Conservation (phyloP, 768 basidiomycete genomes). For the Suillus lakei region DNA sequence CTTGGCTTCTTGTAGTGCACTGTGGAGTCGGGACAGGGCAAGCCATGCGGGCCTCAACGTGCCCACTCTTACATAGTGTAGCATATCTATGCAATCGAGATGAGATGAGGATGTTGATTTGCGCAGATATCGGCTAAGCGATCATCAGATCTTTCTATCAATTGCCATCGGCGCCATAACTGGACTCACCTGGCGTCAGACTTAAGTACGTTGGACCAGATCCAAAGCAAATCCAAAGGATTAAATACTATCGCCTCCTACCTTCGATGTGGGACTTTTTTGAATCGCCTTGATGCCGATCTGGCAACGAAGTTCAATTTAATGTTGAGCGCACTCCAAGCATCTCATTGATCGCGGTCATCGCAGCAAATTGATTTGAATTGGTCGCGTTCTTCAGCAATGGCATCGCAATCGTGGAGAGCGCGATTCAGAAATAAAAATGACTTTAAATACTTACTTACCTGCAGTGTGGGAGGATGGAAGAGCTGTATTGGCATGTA, state of each 20-base stretch:
- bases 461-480: background rate
- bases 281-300: background rate
- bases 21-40: conserved; percentile 17
- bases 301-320: background rate
- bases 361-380: background rate
- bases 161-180: too few relatives aligned
- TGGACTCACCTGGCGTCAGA: background rate
- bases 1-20: conserved; percentile 17
- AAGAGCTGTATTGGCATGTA: background rate
- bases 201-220: background rate
- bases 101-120: conserved; percentile 2
- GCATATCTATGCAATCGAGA: conserved; percentile 11
- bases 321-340: background rate
- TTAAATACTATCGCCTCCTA: background rate
- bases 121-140: background rate
- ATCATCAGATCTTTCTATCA: background rate
- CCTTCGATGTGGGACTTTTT: background rate
- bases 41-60: conserved; percentile 42
- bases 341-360: background rate
- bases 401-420: background rate
- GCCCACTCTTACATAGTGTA: conserved; percentile 23
- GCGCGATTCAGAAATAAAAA: background rate
- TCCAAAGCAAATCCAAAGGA: background rate
- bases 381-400: background rate
- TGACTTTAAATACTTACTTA: background rate